These are phyloP conservation scores for Lactifluus subvellereus DNA, from an alignment of 768 basidiomycete genomes.

Conservation along the genomic window DNA sequence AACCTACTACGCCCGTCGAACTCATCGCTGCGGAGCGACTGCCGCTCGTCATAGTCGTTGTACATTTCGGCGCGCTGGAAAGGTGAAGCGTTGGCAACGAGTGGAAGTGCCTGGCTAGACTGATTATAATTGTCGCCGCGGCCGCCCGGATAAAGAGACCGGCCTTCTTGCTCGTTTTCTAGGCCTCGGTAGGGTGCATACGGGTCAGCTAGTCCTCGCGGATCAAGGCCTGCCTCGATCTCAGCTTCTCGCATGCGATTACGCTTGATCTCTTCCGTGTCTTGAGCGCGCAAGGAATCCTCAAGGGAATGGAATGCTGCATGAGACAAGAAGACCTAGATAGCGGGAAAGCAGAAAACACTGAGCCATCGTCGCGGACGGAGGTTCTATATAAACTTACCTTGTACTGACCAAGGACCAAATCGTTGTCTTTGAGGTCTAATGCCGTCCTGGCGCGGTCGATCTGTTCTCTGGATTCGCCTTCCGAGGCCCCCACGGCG, in stretches of 20 bases:
- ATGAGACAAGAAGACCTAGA: slow-evolving; percentile 84
- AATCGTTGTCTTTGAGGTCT: slow-evolving; percentile 58
- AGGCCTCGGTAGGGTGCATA: slow-evolving; percentile 72
- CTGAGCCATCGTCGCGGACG: background rate
- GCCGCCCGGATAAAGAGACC: slow-evolving; percentile 34
- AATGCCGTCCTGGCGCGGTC: slow-evolving; percentile 53
- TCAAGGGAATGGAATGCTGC: slow-evolving; percentile 82
- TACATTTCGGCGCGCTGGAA: slow-evolving; percentile 74
- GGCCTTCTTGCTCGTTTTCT: slow-evolving; percentile 37
- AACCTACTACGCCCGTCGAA: slow-evolving; percentile 74
- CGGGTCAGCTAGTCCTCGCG: slow-evolving; percentile 53
- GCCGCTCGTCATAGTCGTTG: slow-evolving; percentile 72
- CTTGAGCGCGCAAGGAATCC: slow-evolving; percentile 74
- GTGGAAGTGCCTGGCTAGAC: slow-evolving; percentile 73
- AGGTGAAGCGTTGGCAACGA: slow-evolving; percentile 77
- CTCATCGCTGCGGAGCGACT: slow-evolving; percentile 69
- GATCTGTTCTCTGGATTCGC: slow-evolving; percentile 52
- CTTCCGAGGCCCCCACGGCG: slow-evolving; percentile 52
- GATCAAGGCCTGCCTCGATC: slow-evolving; percentile 60
- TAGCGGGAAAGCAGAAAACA: slow-evolving; percentile 12
- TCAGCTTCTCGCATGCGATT: slow-evolving; percentile 73
- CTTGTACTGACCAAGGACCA: slow-evolving; percentile 80
- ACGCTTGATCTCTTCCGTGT: slow-evolving; percentile 82
- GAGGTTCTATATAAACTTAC: slow-evolving; percentile 38
- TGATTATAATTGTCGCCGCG: slow-evolving; percentile 44